Percentiles rank a stretch among this genome's conserved stretches.
Evolutionary conservation across 1,284 basidiomycete species (phyloP).

Genomic region (Phaffia rhodozyma): DNA sequence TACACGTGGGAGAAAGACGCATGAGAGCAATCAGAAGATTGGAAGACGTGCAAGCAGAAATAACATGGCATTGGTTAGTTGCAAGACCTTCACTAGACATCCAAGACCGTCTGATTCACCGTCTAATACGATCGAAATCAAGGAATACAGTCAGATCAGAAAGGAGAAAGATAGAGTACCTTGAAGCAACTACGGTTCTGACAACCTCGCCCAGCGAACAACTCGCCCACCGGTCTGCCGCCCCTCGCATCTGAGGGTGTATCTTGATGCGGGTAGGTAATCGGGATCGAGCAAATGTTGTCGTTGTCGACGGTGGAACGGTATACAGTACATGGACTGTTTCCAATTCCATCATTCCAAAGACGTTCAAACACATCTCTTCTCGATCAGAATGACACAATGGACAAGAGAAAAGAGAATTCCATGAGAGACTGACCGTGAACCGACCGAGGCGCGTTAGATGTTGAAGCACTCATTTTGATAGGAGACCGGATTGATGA

Average conservation of each 20-base stretch:
- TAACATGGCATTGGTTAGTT: neutral
- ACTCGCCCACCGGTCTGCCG: conserved; percentile 3
- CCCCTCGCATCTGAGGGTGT: conserved; percentile 6
- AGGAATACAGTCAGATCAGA: neutral
- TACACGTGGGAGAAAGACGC: neutral
- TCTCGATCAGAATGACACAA: neutral
- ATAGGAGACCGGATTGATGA: too few species aligned
- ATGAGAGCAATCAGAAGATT: neutral
- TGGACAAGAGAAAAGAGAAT: neutral
- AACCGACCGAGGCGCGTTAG: neutral
- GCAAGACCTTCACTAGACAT: neutral
- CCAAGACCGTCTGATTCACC: neutral
- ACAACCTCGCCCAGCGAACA: conserved; percentile 12
- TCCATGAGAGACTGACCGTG: neutral
- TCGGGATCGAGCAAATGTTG: conserved; percentile 9
- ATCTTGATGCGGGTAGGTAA: conserved; percentile 4
- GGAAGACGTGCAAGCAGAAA: neutral
- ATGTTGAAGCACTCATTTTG: too few species aligned
- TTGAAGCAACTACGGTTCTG: conserved; percentile 6
- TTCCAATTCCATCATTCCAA: neutral
- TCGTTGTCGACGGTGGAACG: neutral
- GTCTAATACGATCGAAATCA: neutral
- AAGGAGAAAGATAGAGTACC: neutral
- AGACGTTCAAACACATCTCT: neutral
- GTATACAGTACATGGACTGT: conserved; percentile 15